Evolutionary conservation across 2,329 filamentous ascomycete species (phyloP).

Genomic region (Fusarium sp.): DNA sequence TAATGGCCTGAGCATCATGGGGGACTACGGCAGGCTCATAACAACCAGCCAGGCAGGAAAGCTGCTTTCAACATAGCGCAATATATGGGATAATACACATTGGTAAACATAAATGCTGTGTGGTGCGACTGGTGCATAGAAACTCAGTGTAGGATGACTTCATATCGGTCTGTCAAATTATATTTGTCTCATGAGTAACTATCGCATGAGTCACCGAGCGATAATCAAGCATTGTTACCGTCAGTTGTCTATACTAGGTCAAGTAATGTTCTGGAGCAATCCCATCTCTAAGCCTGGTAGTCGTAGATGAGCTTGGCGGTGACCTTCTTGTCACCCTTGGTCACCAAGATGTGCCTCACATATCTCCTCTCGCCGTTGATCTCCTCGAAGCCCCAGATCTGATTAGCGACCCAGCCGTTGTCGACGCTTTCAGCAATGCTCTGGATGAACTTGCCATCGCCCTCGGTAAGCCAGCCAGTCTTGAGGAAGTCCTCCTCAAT

Average conservation of each 20-base stretch:
- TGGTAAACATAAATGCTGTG: not conserved
- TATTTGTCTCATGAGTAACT: not conserved
- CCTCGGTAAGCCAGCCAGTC: conserved; percentile 67
- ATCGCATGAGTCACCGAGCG: not conserved
- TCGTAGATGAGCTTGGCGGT: conserved; percentile 67
- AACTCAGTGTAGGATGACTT: not conserved
- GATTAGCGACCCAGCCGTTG: conserved; percentile 63
- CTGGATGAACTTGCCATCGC: conserved; percentile 69
- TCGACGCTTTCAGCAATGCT: conserved; percentile 66
- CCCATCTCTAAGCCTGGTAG: conserved; percentile 45
- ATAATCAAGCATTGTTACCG: not conserved
- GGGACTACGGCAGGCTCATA: conserved; percentile 8
- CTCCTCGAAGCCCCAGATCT: conserved; percentile 69
- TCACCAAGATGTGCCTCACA: conserved; percentile 61
- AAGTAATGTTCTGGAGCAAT: not conserved
- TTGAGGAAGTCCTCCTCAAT: conserved; percentile 65
- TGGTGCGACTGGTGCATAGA: not conserved
- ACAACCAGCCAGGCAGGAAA: conserved; percentile 11
- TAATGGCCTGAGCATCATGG: conserved; percentile 32
- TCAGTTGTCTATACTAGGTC: not conserved
- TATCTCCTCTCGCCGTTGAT: conserved; percentile 63
- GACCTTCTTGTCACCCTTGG: conserved; percentile 59
- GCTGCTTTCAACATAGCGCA: conserved; percentile 36
- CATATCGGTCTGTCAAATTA: not conserved
- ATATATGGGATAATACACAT: conserved; percentile 5